These are phyloP conservation scores for Rosa lucieae DNA, from an alignment of 306 rosid species.

Conservation along the genomic window DNA sequence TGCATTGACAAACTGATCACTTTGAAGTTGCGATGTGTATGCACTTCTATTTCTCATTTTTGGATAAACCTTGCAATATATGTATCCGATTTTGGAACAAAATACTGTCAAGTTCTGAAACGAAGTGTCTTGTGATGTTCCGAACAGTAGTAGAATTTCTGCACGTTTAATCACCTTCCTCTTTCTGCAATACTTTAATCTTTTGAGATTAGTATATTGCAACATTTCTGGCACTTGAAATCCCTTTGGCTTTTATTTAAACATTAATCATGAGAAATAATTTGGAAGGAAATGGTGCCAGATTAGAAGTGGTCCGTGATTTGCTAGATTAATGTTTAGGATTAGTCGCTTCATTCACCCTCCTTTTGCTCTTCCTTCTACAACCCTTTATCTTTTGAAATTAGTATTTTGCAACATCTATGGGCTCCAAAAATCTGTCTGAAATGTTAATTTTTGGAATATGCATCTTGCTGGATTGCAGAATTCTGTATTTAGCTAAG, in stretches of 20 bases:
- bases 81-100: background rate
- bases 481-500: conserved; percentile 14
- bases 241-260: background rate
- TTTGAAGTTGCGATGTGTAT: background rate
- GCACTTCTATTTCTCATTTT: background rate
- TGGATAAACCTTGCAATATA: background rate
- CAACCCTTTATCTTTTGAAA: conserved; percentile 2
- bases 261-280: background rate
- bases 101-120: background rate
- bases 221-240: background rate
- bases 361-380: background rate
- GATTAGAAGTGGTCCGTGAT: conserved; percentile 2
- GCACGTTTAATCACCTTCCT: background rate
- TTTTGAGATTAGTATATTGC: background rate
- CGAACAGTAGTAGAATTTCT: background rate
- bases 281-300: background rate
- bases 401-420: background rate
- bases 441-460: conserved; percentile 4
- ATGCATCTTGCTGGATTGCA: conserved; percentile 22
- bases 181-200: background rate
- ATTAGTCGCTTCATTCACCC: background rate
- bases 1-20: background rate
- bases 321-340: background rate
- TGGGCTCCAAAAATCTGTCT: background rate
- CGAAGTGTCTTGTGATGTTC: background rate